Evolutionary conservation across 148 eudicot species (phyloP).

Genomic region (Vaccinium corymbosum): DNA sequence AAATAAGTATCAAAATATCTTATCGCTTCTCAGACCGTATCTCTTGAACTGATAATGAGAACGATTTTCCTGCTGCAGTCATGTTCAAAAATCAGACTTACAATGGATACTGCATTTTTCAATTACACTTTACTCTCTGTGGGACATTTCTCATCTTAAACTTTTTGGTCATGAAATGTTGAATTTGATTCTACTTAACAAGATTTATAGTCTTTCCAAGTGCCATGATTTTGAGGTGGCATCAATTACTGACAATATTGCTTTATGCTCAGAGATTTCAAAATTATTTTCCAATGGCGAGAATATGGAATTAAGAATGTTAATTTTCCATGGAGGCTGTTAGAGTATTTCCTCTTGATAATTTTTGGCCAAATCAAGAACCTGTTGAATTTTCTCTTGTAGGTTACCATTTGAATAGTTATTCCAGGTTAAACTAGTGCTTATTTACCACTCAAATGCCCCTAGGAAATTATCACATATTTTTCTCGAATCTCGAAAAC

Average conservation of each 20-base stretch:
- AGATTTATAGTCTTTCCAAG: background rate
- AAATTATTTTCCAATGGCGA: background rate
- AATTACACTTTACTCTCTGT: background rate
- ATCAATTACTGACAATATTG: background rate
- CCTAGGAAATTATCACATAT: background rate
- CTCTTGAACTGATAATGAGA: background rate
- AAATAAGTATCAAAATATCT: background rate
- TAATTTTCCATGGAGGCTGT: background rate
- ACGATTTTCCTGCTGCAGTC: background rate
- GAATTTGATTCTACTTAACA: conserved; percentile 1
- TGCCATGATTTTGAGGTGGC: background rate
- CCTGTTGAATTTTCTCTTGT: background rate
- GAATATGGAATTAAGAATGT: background rate
- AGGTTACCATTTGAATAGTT: background rate
- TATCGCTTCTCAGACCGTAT: background rate
- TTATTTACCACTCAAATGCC: background rate
- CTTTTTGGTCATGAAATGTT: too few relatives aligned
- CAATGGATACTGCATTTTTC: background rate
- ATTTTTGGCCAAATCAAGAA: background rate
- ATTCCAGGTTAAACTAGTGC: too few relatives aligned
- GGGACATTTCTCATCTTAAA: too few relatives aligned
- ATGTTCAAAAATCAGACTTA: background rate
- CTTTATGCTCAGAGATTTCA: background rate
- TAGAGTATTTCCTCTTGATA: background rate
- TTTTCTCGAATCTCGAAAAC: background rate